Conservation (phyloP, 1,139 yeast genomes). For the Dujonia santamariae region DNA sequence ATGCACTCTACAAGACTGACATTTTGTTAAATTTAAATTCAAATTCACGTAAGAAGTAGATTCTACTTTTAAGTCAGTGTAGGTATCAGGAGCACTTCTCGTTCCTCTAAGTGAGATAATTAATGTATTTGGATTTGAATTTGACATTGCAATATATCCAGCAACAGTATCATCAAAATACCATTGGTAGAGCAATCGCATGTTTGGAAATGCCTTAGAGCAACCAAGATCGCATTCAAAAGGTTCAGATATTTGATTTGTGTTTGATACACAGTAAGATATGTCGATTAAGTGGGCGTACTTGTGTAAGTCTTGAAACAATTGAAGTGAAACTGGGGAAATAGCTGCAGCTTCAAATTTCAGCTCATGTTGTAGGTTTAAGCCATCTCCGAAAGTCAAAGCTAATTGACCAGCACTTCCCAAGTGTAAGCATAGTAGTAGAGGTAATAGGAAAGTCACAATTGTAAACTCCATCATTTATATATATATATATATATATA, state of each 20-base stretch:
- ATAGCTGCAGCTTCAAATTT: background rate
- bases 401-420: no score
- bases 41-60: constrained; percentile 30
- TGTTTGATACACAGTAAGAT: constrained; percentile 44
- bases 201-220: constrained; percentile 36
- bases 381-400: background rate
- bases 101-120: constrained; percentile 48
- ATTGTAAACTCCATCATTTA: background rate
- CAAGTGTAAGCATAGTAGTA: background rate
- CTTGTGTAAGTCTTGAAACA: constrained; percentile 23
- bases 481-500: background rate
- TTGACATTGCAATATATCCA: constrained; percentile 39
- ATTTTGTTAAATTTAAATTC: constrained; percentile 23
- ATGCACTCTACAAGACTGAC: constrained; percentile 45
- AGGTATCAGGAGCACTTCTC: constrained; percentile 42
- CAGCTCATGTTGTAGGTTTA: background rate
- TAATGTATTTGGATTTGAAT: constrained; percentile 21
- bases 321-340: constrained; percentile 1
- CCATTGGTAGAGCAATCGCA: constrained; percentile 47
- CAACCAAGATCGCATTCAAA: constrained; percentile 46
- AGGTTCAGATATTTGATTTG: constrained; percentile 34
- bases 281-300: constrained; percentile 50
- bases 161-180: constrained; percentile 37
- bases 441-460: background rate
- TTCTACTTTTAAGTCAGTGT: constrained; percentile 43